These are phyloP conservation scores for Trametes cubensis DNA, from an alignment of 768 basidiomycete genomes.

Conservation along the genomic window DNA sequence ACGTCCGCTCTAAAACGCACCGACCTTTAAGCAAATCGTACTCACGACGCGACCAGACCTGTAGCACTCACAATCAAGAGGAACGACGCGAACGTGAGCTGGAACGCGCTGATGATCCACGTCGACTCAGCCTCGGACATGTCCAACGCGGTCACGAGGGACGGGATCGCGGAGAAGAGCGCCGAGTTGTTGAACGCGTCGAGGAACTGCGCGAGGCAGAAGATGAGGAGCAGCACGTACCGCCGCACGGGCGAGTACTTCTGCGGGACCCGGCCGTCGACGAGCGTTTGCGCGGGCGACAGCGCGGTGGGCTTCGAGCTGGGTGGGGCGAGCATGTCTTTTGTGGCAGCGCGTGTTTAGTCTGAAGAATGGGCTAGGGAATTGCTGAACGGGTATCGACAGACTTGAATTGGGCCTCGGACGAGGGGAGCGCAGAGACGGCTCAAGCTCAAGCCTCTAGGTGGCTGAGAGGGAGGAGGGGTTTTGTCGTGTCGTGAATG, in stretches of 20 bases:
- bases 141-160: slow-evolving; percentile 29
- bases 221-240: slow-evolving; percentile 36
- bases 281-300: slow-evolving; percentile 35
- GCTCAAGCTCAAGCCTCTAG: slow-evolving; percentile 10
- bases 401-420: not conserved
- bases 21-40: not conserved
- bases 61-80: slow-evolving; percentile 36
- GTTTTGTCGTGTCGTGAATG: not conserved
- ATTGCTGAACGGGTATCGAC: not conserved
- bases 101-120: slow-evolving; percentile 42
- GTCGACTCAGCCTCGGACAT: slow-evolving; percentile 33
- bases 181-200: slow-evolving; percentile 42
- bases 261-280: slow-evolving; percentile 32
- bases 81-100: slow-evolving; percentile 40
- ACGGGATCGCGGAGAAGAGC: slow-evolving; percentile 38
- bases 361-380: not conserved
- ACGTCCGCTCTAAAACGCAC: slow-evolving; percentile 32
- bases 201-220: slow-evolving; percentile 42
- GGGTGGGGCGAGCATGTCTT: slow-evolving; percentile 22
- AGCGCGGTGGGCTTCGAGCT: slow-evolving; percentile 22
- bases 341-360: not conserved
- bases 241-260: slow-evolving; percentile 33
- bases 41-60: not conserved
- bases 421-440: slow-evolving; percentile 8
- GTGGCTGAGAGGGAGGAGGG: not conserved